These are phyloP conservation scores for Phytopythium cucurbitacearum DNA, from an alignment of 352 stramenopile genomes.

Conservation along the genomic window DNA sequence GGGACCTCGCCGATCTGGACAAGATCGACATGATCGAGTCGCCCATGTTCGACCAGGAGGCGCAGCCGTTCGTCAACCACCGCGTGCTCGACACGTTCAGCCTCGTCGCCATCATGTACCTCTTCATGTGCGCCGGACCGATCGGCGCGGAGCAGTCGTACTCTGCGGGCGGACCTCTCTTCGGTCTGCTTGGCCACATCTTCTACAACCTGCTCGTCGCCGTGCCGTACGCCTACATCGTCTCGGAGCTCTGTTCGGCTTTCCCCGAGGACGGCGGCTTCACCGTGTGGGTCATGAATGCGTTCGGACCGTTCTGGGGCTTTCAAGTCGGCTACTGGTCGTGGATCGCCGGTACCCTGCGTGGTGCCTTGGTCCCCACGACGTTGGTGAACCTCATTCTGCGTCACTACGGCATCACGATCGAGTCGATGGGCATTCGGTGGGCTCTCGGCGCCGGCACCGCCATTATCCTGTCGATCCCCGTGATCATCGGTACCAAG, in stretches of 20 bases:
- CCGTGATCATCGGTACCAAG: conserved; percentile 31
- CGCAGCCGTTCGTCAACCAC: conserved; percentile 17
- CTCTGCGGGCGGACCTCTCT: conserved; percentile 31
- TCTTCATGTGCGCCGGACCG: conserved; percentile 30
- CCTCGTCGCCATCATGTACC: conserved; percentile 28
- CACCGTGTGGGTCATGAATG: conserved; percentile 88
- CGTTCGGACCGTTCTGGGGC: conserved; percentile 84
- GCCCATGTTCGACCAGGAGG: conserved; percentile 17
- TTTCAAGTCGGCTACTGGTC: conserved; percentile 72
- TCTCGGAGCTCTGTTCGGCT: conserved; percentile 86
- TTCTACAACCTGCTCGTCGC: conserved; percentile 87
- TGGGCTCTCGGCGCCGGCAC: conserved; percentile 39
- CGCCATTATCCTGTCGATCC: conserved; percentile 26
- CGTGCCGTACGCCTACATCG: conserved; percentile 88
- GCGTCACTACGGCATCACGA: conserved; percentile 23
- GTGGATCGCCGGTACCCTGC: conserved; percentile 76
- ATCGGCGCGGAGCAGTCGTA: conserved; percentile 28
- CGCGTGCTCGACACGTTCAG: conserved; percentile 20
- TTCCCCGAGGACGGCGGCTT: conserved; percentile 85
- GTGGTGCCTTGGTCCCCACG: conserved; percentile 62
- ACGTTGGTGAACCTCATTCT: conserved; percentile 26
- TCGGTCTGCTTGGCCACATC: conserved; percentile 77
- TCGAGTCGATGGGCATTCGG: conserved; percentile 13
- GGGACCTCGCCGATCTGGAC: conserved; percentile 21
- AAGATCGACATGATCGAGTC: conserved; percentile 30